These are phyloP conservation scores for Hymenoscyphus fraxineus DNA, from an alignment of 2,329 filamentous ascomycete genomes.

Conservation along the genomic window DNA sequence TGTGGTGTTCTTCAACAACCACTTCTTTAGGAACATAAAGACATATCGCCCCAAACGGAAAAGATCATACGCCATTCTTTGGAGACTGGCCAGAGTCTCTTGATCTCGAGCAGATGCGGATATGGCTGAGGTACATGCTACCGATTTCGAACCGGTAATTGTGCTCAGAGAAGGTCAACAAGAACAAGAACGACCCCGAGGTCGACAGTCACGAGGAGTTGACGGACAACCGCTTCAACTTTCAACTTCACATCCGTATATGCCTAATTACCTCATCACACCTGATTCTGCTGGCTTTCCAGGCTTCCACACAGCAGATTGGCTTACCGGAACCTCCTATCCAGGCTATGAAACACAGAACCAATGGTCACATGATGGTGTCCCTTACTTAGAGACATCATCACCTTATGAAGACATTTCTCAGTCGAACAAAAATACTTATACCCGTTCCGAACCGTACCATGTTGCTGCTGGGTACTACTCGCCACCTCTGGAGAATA, in stretches of 20 bases:
- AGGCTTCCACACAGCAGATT: not conserved
- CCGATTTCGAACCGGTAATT: not conserved
- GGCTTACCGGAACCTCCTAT: not conserved
- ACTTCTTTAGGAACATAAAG: not conserved
- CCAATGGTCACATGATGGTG: constrained; percentile 4
- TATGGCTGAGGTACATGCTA: not conserved
- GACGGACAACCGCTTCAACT: not conserved
- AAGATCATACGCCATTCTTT: not conserved
- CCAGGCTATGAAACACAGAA: not conserved
- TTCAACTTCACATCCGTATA: not conserved
- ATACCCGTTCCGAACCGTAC: not conserved
- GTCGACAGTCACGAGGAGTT: not conserved
- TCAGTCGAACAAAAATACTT: not conserved
- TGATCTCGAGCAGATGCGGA: not conserved
- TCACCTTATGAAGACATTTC: not conserved
- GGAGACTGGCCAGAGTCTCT: not conserved
- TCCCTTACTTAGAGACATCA: not conserved
- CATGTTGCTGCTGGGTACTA: not conserved
- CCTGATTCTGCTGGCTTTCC: not conserved
- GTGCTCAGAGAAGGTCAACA: not conserved
- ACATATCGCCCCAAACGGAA: not conserved
- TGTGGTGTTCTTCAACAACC: not conserved
- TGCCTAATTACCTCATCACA: not conserved
- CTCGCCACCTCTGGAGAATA: not conserved
- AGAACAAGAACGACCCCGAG: not conserved